Base-by-base conservation (phyloP, 2,329 filamentous ascomycete species). In the Didymella keratinophila region DNA sequence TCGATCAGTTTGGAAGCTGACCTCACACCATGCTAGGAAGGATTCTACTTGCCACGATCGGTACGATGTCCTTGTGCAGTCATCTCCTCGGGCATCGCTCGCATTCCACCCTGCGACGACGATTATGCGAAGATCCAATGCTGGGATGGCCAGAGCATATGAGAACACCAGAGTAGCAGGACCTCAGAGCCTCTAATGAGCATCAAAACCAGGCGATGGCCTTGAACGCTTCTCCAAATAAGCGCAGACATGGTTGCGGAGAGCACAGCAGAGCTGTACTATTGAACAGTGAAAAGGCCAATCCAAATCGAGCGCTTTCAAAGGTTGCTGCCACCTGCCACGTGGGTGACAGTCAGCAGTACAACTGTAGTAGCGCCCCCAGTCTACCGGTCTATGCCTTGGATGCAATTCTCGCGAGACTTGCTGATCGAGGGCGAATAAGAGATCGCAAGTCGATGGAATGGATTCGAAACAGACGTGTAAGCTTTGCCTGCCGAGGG, bases 291-390 rank as follows among this genome's bases (percentile, higher is more conserved):
- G 39, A 25, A 23, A 36, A 11, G 21, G 11, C 12, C 14, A 14
- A 3, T 14, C 7, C 23, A 27, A 7, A 43, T 14, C 10, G 11
- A 14, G 23, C 5, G 23, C 41, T 43, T 14, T 43, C 23, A 14
- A 43, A 3, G 10, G 7, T 12, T 39, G 27, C 12, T 42, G 32
- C 5, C 8, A 14, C 30, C 18, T 21, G 10, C 52, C 48, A 52
- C 48, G 42, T 57, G 54, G 36, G 18, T 8, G n/a, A 7, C 25
- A 18, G n/a, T 52, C 53, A 51, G 39, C 50, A 46, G 18, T 16
- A n/a, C 14, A 42, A 3, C 20, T 21, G 8, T 23, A 46, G 30
- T 27, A 30, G 12, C n/a, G n/a, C 27, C 14, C 36, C 52, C 45
- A 44, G 9, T 37, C 23, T 30, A n/a, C 12, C 21, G 21, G 45